Base-by-base conservation (phyloP, 495 filamentous ascomycete genomes). In the Hapsidospora chrysogenum region DNA sequence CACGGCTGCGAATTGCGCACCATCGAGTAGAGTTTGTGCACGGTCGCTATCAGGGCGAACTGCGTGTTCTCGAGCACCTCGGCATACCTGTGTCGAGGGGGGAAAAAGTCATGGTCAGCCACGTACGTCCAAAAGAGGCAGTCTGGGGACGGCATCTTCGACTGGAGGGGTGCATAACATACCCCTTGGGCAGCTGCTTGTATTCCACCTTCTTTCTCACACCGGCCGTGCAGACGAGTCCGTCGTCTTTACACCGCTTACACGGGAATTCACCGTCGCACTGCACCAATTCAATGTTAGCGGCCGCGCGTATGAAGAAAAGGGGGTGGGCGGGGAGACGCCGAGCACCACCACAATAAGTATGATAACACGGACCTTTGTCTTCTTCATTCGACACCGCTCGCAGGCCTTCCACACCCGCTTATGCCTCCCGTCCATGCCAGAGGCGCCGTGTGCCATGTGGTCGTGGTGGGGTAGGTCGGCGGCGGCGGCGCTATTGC, bases 351-450 rank as follows among this genome's bases (percentile, higher is more conserved):
- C n/a, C n/a, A n/a, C n/a, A n/a, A 2, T 1, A 21, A 10, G 11
- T n/a, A 33, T 33, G 23, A 26, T 26, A n/a, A 26, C 29, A 42
- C 53, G 31, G 52, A 72, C 72, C 67, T 79, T 79, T 40, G 70
- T 76, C 54, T 80, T 80, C 58, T 78, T 80, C 56, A 78, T 70
- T 40, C 74, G 58, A 61, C 74, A 79, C 41, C 74, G 59, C 52
- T 79, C 74, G 43, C 74, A 79, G 16, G 74, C 74, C 52, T 77
- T 79, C 62, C 74, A 76, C 23, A 79, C 74, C 41, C 74, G 58
- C 51, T 78, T 78, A 44, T 70, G 65, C 40, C 65, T 57, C 34
- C 54, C 64, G 40, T 72, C 65, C 33, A 36, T 36, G 33, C 22
- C 22, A n/a, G n/a, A n/a, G 3, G 29, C 4, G 17, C 23, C 23